phyloP scores from a whole-genome alignment of 2,329 filamentous ascomycete genomes.

The Raffaelea albimanens region DNA sequence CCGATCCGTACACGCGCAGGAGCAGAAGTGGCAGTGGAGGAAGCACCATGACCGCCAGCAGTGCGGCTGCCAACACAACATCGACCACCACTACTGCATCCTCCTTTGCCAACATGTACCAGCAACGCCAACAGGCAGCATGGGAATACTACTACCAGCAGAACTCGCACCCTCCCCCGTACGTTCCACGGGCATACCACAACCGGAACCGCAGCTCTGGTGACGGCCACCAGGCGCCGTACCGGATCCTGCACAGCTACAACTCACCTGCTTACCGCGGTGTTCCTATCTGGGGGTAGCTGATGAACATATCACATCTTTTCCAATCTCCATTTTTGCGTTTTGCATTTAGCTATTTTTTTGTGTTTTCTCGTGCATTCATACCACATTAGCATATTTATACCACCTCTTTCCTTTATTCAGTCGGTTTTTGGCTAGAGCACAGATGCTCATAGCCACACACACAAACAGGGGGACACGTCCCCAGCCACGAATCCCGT shows the following conservation, averaged over 20 bases:
- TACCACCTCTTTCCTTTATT: background rate
- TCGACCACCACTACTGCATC: no score
- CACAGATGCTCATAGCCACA: background rate
- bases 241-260: slow-evolving; percentile 47
- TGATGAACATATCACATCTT: no score
- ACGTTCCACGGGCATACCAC: slow-evolving; percentile 24
- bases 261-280: slow-evolving; percentile 48
- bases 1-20: slow-evolving; percentile 3
- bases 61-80: no score
- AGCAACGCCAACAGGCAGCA: slow-evolving; percentile 15
- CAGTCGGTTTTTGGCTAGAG: background rate
- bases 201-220: slow-evolving; percentile 28
- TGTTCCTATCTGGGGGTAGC: slow-evolving; percentile 44
- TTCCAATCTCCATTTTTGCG: background rate
- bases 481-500: background rate
- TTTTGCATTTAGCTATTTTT: background rate
- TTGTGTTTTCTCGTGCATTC: background rate
- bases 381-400: no score
- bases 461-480: no score
- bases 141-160: slow-evolving; percentile 24
- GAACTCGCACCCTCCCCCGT: slow-evolving; percentile 21
- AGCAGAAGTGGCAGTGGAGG: slow-evolving; percentile 13
- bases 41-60: slow-evolving; percentile 14
- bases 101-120: background rate
- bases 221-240: slow-evolving; percentile 25